These are phyloP conservation scores for Ormosia semicastrata DNA, from an alignment of 306 rosid species.

Conservation along the genomic window DNA sequence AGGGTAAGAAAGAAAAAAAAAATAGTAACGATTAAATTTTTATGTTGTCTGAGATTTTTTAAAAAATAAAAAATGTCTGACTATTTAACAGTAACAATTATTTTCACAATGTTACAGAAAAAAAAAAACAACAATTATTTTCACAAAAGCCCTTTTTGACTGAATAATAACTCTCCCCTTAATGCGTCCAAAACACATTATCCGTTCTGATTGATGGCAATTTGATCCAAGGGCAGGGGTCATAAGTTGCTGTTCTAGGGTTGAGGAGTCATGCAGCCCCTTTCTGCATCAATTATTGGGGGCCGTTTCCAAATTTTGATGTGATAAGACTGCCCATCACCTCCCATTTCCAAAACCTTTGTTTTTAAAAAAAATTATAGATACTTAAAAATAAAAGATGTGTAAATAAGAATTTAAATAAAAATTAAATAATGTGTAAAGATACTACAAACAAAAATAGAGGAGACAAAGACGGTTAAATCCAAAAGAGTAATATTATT, in stretches of 20 bases:
- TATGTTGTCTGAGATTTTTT: too few species aligned
- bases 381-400: background rate
- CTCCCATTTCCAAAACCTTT: background rate
- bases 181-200: conserved; percentile 15
- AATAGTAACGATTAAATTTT: too few species aligned
- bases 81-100: too few species aligned
- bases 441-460: too few species aligned
- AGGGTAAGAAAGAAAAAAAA: too few species aligned
- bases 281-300: conserved; percentile 34
- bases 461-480: too few species aligned
- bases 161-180: background rate
- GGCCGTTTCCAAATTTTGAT: conserved; percentile 45
- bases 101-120: background rate
- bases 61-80: too few species aligned
- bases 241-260: background rate
- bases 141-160: background rate
- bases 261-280: background rate
- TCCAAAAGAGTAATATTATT: too few species aligned
- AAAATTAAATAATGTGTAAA: background rate
- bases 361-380: background rate
- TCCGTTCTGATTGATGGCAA: background rate
- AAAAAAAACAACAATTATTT: too few species aligned
- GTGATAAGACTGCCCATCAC: conserved; percentile 58
- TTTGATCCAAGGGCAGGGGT: conserved; percentile 42
- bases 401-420: background rate